Conservation (phyloP, 768 basidiomycete species). For the Dacryopinax spathularia region DNA sequence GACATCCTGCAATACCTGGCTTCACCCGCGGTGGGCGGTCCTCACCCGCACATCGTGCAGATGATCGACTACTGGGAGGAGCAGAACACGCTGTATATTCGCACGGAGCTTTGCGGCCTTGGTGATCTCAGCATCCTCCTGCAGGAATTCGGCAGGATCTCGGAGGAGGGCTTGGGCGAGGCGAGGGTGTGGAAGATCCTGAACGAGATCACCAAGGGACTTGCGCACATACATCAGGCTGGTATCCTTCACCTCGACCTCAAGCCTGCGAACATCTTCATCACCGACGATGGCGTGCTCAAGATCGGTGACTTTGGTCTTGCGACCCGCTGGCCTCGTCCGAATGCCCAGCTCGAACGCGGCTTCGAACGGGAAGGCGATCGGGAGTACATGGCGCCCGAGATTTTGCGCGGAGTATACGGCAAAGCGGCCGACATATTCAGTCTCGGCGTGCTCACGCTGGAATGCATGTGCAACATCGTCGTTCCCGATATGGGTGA, state of each 20-base stretch:
- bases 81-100: constrained; percentile 72
- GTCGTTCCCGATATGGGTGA: constrained; percentile 95
- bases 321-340: constrained; percentile 84
- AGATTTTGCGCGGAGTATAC: constrained; percentile 83
- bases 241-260: constrained; percentile 90
- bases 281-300: constrained; percentile 73
- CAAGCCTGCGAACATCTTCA: constrained; percentile 93
- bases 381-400: constrained; percentile 90
- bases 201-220: constrained; percentile 77
- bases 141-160: constrained; percentile 69
- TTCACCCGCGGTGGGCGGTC: constrained; percentile 8
- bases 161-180: constrained; percentile 75
- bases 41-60: constrained; percentile 44
- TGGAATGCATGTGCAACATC: constrained; percentile 91
- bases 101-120: constrained; percentile 84
- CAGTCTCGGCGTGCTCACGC: constrained; percentile 89
- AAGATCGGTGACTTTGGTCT: constrained; percentile 98
- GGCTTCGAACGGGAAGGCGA: constrained; percentile 92
- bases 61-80: constrained; percentile 97
- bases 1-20: constrained; percentile 72
- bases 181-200: constrained; percentile 92
- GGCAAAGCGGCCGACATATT: constrained; percentile 93
- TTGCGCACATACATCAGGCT: constrained; percentile 76
- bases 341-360: constrained; percentile 23
- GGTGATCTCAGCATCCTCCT: constrained; percentile 87